Evolutionary conservation across 208 protist genomes (phyloP).

Genomic region (Trypanosoma lewisi): DNA sequence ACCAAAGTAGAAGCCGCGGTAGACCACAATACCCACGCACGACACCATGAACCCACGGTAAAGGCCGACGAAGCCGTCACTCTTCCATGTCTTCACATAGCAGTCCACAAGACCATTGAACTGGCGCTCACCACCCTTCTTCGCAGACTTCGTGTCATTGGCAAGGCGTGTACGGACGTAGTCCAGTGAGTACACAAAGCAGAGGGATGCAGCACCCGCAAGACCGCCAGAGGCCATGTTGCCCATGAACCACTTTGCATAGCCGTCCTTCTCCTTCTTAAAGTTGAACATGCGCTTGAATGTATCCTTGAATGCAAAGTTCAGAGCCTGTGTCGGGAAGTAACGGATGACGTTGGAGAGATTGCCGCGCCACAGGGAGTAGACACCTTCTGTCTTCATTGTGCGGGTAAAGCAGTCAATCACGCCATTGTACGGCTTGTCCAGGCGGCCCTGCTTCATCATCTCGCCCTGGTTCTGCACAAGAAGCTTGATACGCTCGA

Average conservation of each 20-base stretch:
- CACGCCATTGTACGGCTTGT: conserved; percentile 93
- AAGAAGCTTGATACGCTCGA: conserved; percentile 96
- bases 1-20: conserved; percentile 97
- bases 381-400: conserved; percentile 90
- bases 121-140: conserved; percentile 86
- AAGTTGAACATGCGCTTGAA: conserved; percentile 95
- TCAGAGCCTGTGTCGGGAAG: conserved; percentile 98
- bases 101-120: conserved; percentile 95
- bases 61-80: conserved; percentile 75
- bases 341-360: conserved; percentile 96
- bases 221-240: conserved; percentile 96
- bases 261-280: conserved; percentile 77
- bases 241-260: conserved; percentile 84
- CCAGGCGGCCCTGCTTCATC: conserved; percentile 71
- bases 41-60: conserved; percentile 97
- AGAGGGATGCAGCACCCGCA: conserved; percentile 94
- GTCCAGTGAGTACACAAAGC: conserved; percentile 97
- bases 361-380: conserved; percentile 97
- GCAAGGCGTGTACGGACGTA: conserved; percentile 96
- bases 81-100: conserved; percentile 90
- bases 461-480: conserved; percentile 92
- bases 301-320: conserved; percentile 98
- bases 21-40: conserved; percentile 94
- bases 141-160: conserved; percentile 87
- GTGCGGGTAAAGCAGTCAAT: conserved; percentile 94